These are phyloP conservation scores for Rhinocladiella similis DNA, from an alignment of 2,329 filamentous ascomycete species.

Conservation along the genomic window DNA sequence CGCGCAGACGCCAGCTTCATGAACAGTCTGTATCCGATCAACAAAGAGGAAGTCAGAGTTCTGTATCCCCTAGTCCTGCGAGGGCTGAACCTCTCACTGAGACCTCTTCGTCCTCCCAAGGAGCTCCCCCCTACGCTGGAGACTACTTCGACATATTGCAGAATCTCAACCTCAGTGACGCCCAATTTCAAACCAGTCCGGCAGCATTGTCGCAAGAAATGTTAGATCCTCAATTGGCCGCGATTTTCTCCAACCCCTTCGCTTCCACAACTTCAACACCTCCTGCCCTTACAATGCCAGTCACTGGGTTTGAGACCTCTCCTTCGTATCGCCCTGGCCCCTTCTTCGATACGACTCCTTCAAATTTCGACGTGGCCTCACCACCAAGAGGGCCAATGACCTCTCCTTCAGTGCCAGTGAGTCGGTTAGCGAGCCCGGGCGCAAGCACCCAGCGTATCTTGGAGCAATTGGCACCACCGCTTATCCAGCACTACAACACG, in stretches of 20 bases:
- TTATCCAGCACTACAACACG: slow-evolving; percentile 23
- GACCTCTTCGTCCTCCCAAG: slow-evolving; percentile 3
- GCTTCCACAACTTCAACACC: slow-evolving; percentile 6
- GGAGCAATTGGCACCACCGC: slow-evolving; percentile 23
- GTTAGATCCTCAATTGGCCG: slow-evolving; percentile 16
- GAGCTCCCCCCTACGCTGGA: neutral
- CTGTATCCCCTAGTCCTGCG: slow-evolving; percentile 11
- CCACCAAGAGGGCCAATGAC: neutral
- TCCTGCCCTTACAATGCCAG: neutral
- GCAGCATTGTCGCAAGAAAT: slow-evolving; percentile 2
- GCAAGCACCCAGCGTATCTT: slow-evolving; percentile 7
- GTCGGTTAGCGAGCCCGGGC: slow-evolving; percentile 6
- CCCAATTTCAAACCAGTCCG: slow-evolving; percentile 12
- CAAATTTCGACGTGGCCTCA: neutral
- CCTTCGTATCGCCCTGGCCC: slow-evolving; percentile 11
- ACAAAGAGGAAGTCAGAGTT: slow-evolving; percentile 8
- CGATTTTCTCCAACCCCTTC: slow-evolving; percentile 18
- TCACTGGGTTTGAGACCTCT: slow-evolving; percentile 4
- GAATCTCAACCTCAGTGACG: slow-evolving; percentile 11
- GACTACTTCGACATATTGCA: slow-evolving; percentile 17
- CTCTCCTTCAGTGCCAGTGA: slow-evolving; percentile 1
- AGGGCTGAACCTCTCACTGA: slow-evolving; percentile 4
- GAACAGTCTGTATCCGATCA: slow-evolving; percentile 10
- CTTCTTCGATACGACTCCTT: slow-evolving; percentile 10
- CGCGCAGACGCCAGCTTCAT: slow-evolving; percentile 18